Percentiles rank a stretch among this genome's conserved stretches.
These are phyloP conservation scores for Eucalyptus globulus DNA, from an alignment of 345 rosid genomes.

Conservation along the genomic window DNA sequence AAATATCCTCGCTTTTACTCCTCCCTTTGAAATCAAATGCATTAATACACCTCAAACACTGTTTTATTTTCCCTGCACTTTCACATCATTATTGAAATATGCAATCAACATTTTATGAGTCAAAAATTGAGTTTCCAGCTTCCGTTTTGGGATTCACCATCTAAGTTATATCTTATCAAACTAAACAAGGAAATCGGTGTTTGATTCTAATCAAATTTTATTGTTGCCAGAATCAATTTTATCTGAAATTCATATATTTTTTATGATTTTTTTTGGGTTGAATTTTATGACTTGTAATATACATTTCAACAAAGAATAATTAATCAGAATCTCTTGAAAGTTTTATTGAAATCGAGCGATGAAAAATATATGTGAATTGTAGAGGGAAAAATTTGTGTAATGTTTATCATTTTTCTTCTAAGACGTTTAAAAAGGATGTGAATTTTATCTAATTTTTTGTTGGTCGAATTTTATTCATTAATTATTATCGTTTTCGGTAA, in stretches of 20 bases:
- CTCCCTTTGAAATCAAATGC: not conserved
- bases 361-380: not conserved
- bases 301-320: not conserved
- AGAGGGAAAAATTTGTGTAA: not conserved
- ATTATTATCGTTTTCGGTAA: not conserved
- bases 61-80: not conserved
- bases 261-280: no score
- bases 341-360: not conserved
- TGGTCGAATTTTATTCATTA: not conserved
- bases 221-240: no score
- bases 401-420: not conserved
- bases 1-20: not conserved
- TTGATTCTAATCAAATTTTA: not conserved
- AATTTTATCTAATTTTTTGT: not conserved
- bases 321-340: not conserved
- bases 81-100: not conserved
- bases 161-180: not conserved
- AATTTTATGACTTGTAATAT: not conserved
- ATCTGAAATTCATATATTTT: not conserved
- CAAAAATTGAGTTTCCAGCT: not conserved
- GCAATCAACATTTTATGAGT: not conserved
- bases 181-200: not conserved
- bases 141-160: not conserved
- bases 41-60: not conserved
- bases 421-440: not conserved